Conservation (phyloP, 495 filamentous ascomycete genomes). For the Daldinia caldariorum region DNA sequence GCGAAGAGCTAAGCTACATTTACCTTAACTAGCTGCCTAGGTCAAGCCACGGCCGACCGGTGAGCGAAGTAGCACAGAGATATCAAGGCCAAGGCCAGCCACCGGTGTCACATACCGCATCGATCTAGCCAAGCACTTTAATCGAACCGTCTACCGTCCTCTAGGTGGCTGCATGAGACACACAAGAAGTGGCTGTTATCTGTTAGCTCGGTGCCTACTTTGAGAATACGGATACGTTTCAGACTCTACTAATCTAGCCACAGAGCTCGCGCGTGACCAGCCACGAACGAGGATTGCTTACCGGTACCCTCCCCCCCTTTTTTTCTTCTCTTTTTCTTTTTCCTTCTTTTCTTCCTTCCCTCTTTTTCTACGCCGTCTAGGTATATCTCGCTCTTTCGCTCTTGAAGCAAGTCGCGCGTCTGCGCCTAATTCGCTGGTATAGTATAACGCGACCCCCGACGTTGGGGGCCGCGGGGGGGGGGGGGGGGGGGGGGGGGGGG, state of each 20-base stretch:
- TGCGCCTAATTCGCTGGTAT: neutral
- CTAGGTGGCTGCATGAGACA: conserved; percentile 8
- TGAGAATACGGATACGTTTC: neutral
- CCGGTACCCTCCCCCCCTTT: no score
- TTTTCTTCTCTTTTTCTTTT: no score
- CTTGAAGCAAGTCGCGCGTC: neutral
- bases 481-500: no score
- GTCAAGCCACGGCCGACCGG: neutral
- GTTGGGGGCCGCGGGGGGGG: no score
- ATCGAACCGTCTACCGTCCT: neutral
- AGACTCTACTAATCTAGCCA: neutral
- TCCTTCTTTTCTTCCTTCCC: no score
- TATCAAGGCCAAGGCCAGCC: neutral
- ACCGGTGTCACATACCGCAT: neutral
- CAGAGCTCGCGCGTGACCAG: no score
- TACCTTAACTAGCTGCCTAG: no score
- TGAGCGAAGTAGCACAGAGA: neutral
- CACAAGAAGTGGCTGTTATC: conserved; percentile 10
- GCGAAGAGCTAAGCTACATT: neutral
- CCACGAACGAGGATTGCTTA: neutral
- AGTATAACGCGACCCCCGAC: neutral
- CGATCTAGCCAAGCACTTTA: neutral
- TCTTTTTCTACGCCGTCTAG: neutral
- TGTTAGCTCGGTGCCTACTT: neutral
- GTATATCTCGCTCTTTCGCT: neutral